Conservation (phyloP, 73 alveolate species). For the Blepharisma stoltei region DNA sequence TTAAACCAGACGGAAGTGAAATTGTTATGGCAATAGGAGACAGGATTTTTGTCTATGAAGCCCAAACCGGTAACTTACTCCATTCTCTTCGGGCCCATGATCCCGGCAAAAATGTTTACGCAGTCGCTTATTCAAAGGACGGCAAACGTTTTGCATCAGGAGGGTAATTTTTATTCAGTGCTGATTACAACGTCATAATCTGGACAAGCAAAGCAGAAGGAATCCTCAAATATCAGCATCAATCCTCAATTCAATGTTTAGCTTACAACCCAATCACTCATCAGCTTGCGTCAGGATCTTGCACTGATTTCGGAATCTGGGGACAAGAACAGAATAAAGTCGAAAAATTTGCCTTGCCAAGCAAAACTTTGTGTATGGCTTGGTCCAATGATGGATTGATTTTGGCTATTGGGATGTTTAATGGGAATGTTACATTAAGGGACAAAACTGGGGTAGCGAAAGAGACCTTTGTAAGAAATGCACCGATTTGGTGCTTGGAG, state of each 20-base stretch:
- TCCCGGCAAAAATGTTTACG: conserved; percentile 65
- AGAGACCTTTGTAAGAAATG: conserved; percentile 41
- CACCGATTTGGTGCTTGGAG: conserved; percentile 78
- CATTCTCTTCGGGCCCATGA: conserved; percentile 62
- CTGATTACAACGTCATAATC: conserved; percentile 72
- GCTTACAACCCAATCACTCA: conserved; percentile 83
- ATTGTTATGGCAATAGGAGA: conserved; percentile 68
- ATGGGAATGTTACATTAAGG: conserved; percentile 53
- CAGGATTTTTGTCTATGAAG: conserved; percentile 60
- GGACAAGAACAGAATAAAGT: conserved; percentile 55
- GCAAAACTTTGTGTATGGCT: conserved; percentile 53
- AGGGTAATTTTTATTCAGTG: conserved; percentile 42
- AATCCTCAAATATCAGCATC: conserved; percentile 50
- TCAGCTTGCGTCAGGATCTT: conserved; percentile 70
- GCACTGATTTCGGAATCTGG: conserved; percentile 77
- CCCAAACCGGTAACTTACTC: conserved; percentile 49
- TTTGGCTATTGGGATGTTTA: conserved; percentile 61
- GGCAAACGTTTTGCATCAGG: conserved; percentile 74
- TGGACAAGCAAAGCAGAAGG: conserved; percentile 80
- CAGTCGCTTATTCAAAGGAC: conserved; percentile 81
- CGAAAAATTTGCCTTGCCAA: conserved; percentile 46
- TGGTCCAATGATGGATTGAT: conserved; percentile 75
- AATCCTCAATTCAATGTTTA: conserved; percentile 64
- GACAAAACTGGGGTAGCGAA: conserved; percentile 62
- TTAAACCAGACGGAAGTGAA: conserved; percentile 75